A percentile compares a stretch with the other conserved stretches of the same genome.
Evolutionary conservation across 768 basidiomycete species (phyloP).

Genomic region (Lepiota subincarnata): DNA sequence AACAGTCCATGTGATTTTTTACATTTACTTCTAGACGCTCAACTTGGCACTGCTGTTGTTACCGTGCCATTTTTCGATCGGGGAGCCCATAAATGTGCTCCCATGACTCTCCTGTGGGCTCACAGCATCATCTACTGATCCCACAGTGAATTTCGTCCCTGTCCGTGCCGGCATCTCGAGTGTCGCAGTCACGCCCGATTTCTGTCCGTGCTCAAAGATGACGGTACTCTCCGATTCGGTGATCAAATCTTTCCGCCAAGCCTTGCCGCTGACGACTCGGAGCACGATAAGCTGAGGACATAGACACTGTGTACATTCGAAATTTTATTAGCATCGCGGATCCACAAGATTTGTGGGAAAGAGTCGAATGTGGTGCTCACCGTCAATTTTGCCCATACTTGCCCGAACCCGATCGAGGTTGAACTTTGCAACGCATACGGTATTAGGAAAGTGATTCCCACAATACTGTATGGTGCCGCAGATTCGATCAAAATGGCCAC

Average conservation of each 20-base stretch:
- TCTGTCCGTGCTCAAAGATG: background rate
- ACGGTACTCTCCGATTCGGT: conserved; percentile 12
- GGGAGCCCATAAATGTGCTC: conserved; percentile 5
- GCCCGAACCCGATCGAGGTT: conserved; percentile 31
- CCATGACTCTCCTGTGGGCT: conserved; percentile 8
- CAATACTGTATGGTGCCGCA: conserved; percentile 34
- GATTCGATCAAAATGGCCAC: conserved; percentile 35
- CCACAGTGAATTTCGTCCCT: background rate
- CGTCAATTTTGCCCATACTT: conserved; percentile 38
- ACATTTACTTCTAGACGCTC: background rate
- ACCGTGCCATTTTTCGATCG: background rate
- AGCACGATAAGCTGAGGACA: conserved; percentile 13
- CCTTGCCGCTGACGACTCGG: conserved; percentile 11
- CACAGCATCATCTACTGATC: background rate
- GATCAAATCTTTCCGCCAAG: conserved; percentile 11
- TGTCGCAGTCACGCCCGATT: background rate
- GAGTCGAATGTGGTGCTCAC: conserved; percentile 26
- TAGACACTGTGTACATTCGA: conserved; percentile 3
- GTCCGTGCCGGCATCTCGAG: background rate
- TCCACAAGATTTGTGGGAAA: background rate
- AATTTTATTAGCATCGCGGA: background rate
- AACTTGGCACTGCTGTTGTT: background rate
- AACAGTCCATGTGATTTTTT: no score
- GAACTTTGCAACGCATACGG: conserved; percentile 31
- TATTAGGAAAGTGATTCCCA: conserved; percentile 35